Percentiles rank a stretch among this genome's conserved stretches.
Conservation (phyloP, 805 yeast genomes). For the Yamadazyma sp. region DNA sequence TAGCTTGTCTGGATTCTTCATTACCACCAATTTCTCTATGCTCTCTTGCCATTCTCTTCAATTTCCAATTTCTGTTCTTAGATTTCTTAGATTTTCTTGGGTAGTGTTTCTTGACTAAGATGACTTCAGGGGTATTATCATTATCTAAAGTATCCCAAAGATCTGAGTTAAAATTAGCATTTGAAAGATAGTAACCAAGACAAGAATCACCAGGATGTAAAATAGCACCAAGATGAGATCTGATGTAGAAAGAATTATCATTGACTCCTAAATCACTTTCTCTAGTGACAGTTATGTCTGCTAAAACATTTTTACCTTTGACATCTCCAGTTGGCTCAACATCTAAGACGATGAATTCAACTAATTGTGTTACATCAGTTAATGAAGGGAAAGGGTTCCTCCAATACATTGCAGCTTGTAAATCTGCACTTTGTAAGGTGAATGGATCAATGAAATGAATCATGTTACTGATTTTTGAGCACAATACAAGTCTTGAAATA, state of each 20-base stretch:
- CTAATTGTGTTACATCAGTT: slow-evolving; percentile 69
- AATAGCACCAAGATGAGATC: slow-evolving; percentile 91
- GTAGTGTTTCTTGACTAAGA: slow-evolving; percentile 85
- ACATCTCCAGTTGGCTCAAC: slow-evolving; percentile 87
- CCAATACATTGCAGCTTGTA: slow-evolving; percentile 74
- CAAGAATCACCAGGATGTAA: slow-evolving; percentile 96
- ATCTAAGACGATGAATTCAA: slow-evolving; percentile 87
- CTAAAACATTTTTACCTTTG: slow-evolving; percentile 74
- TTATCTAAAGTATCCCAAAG: slow-evolving; percentile 69
- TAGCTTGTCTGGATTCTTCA: slow-evolving; percentile 66
- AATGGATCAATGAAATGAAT: slow-evolving; percentile 85
- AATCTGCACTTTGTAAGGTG: slow-evolving; percentile 74
- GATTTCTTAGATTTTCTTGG: slow-evolving; percentile 71
- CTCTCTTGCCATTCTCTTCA: slow-evolving; percentile 97
- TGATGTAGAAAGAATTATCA: slow-evolving; percentile 75
- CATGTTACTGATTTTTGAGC: slow-evolving; percentile 79
- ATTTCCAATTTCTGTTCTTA: slow-evolving; percentile 83
- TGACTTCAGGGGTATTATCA: slow-evolving; percentile 75
- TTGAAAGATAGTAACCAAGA: slow-evolving; percentile 82
- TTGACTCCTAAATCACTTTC: slow-evolving; percentile 84
- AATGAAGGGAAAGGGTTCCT: slow-evolving; percentile 76
- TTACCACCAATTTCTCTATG: slow-evolving; percentile 83
- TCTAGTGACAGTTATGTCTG: slow-evolving; percentile 90
- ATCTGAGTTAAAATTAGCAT: slow-evolving; percentile 85
- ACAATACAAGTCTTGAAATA: slow-evolving; percentile 75